Evolutionary conservation across 2,329 filamentous ascomycete species (phyloP), one percentile per base, ranked within the genome.

Genomic region (Cladophialophora carrionii): DNA sequence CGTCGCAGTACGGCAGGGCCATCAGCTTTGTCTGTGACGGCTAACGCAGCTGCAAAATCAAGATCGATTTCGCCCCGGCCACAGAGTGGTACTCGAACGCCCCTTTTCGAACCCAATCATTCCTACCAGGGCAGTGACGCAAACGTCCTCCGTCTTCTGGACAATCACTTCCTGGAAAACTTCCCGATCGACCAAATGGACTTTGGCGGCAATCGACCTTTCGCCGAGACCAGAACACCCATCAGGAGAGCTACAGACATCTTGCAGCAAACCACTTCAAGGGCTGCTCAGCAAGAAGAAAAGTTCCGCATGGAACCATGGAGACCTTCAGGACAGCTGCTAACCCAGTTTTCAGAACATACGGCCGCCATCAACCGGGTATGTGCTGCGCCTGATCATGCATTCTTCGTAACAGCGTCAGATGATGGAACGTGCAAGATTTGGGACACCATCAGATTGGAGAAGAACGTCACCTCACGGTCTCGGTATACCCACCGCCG

Each of bases 381-480:
- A 10, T 82, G 90, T 1, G 86, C 92, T 7, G 89, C 95, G 1
- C 92, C 94, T 0, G 95, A 99, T 74, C 94, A 99, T 75, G 81
- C 88, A 4, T 99, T 99, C 79, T 99, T 99, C 77, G 84, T 97
- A 63, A 98, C 95, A 0, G 94, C 88, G 6, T 94, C 93, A 9
- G 91, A 96, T 73, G 95, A 99, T 76, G 91, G 95, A 2, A 87
- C 86, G 6, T 91, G 97, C 63, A 96, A 91, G 74, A 85, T 99
- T 4, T 99, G 95, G 95, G 95, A 99, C 78, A 90, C 92, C 29
- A 88, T 88, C 29, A 86, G 95, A 26, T 83, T 99, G 6, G 95
- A 99, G 78, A 89, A 92, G 52, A 98, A 97, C 74, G 87, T 98
- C 57, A 90, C 91, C 0, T 90, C 96, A 72, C 87, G 92, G 51